Conservation (phyloP, 768 basidiomycete genomes). For the Auriculariales sp. region DNA sequence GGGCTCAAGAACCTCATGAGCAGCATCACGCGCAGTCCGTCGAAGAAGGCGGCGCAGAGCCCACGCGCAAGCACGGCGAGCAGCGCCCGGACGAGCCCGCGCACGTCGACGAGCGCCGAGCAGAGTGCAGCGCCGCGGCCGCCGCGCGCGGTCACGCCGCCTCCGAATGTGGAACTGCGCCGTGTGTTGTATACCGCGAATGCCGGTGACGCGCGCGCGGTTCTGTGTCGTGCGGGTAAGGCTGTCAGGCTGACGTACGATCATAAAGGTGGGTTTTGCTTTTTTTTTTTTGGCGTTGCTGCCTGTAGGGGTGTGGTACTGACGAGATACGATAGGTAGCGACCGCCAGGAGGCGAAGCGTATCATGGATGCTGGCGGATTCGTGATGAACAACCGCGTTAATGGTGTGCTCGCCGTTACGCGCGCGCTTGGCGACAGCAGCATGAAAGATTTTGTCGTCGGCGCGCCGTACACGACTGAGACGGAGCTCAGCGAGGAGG, state of each 20-base stretch:
- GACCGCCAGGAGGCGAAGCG: conserved; percentile 96
- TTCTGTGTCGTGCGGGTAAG: conserved; percentile 79
- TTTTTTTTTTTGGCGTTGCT: too few species aligned
- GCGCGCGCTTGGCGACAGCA: conserved; percentile 88
- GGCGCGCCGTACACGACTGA: conserved; percentile 97
- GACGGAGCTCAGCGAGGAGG: conserved; percentile 76
- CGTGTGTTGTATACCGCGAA: conserved; percentile 91
- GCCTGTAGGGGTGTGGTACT: too few species aligned
- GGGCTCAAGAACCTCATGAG: neutral
- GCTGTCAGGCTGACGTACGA: conserved; percentile 96
- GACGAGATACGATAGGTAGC: too few species aligned
- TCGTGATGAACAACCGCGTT: conserved; percentile 96
- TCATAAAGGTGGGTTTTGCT: conserved; percentile 97
- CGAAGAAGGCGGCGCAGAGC: too few species aligned
- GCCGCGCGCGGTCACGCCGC: conserved; percentile 1
- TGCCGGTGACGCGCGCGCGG: conserved; percentile 90
- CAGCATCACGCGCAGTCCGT: too few species aligned
- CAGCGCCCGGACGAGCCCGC: too few species aligned
- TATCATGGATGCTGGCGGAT: conserved; percentile 94
- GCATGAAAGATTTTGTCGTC: conserved; percentile 99
- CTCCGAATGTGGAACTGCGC: conserved; percentile 22
- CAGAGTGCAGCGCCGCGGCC: neutral
- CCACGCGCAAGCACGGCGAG: too few species aligned
- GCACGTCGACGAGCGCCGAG: neutral
- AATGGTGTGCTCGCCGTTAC: conserved; percentile 97